phyloP scores from a whole-genome alignment of 2,329 filamentous ascomycete genomes.

The Ophiostoma sp. region DNA sequence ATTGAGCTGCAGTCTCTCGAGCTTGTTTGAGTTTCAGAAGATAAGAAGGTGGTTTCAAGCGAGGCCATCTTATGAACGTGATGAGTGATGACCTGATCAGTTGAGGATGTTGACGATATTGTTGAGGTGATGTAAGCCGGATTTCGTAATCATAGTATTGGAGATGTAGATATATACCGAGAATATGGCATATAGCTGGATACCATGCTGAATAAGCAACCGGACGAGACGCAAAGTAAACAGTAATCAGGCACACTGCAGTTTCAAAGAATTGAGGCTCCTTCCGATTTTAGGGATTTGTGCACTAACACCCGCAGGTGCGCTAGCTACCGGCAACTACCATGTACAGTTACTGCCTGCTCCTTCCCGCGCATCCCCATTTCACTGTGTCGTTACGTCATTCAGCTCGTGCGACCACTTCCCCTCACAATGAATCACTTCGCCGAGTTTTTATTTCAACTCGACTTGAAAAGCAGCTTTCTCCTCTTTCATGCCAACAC shows the following conservation, averaged over 20 bases:
- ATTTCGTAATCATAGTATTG: too few species aligned
- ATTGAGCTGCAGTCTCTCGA: background rate
- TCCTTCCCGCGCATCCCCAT: background rate
- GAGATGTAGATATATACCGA: too few species aligned
- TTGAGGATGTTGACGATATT: background rate
- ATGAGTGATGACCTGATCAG: background rate
- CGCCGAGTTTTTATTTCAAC: background rate
- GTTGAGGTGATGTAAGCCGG: too few species aligned
- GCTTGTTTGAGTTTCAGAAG: background rate
- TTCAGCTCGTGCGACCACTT: conserved; percentile 7
- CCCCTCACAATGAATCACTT: background rate
- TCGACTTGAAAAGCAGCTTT: background rate
- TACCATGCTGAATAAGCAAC: background rate
- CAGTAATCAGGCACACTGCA: background rate
- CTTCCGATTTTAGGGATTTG: background rate
- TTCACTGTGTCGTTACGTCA: background rate
- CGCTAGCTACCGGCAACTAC: background rate
- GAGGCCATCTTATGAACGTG: background rate
- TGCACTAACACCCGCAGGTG: background rate
- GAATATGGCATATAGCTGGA: too few species aligned
- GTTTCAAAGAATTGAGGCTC: background rate
- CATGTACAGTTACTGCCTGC: background rate
- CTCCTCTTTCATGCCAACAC: background rate
- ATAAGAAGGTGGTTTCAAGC: background rate
- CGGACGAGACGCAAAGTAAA: too few species aligned